These are phyloP conservation scores for Colletotrichum cereale DNA, from an alignment of 2,329 filamentous ascomycete species.

Conservation along the genomic window DNA sequence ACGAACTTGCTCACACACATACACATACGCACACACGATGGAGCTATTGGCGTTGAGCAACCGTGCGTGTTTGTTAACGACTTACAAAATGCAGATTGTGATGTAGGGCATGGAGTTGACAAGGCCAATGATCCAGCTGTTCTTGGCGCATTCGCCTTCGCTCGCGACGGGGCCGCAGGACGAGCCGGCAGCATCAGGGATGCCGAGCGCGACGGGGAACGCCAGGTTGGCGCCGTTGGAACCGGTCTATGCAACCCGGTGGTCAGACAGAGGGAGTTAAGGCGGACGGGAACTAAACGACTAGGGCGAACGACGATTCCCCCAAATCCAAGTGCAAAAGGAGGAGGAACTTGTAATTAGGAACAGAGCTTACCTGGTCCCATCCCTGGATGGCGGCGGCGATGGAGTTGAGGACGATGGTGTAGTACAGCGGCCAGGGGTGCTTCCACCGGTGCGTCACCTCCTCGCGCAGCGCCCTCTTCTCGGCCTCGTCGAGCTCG, in stretches of 20 bases:
- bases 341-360: not conserved
- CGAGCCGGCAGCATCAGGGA: slow-evolving; percentile 49
- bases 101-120: slow-evolving; percentile 65
- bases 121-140: slow-evolving; percentile 72
- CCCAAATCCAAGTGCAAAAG: too few species aligned
- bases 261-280: too few species aligned
- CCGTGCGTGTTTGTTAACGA: slow-evolving; percentile 26
- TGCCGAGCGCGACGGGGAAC: slow-evolving; percentile 59
- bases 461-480: slow-evolving; percentile 55
- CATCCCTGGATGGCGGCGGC: slow-evolving; percentile 66
- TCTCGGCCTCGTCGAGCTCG: slow-evolving; percentile 59
- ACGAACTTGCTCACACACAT: not conserved
- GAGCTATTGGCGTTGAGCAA: not conserved
- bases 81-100: slow-evolving; percentile 58
- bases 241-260: slow-evolving; percentile 51
- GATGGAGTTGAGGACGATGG: slow-evolving; percentile 63
- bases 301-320: too few species aligned
- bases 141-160: slow-evolving; percentile 55
- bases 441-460: slow-evolving; percentile 63
- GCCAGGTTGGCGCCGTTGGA: slow-evolving; percentile 62
- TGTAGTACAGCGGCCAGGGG: slow-evolving; percentile 62
- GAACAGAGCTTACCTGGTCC: slow-evolving; percentile 51
- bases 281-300: too few species aligned
- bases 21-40: not conserved
- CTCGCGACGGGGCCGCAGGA: slow-evolving; percentile 49